phyloP scores from a whole-genome alignment of 2,329 filamentous ascomycete genomes.

The Ophiostoma perfectum region DNA sequence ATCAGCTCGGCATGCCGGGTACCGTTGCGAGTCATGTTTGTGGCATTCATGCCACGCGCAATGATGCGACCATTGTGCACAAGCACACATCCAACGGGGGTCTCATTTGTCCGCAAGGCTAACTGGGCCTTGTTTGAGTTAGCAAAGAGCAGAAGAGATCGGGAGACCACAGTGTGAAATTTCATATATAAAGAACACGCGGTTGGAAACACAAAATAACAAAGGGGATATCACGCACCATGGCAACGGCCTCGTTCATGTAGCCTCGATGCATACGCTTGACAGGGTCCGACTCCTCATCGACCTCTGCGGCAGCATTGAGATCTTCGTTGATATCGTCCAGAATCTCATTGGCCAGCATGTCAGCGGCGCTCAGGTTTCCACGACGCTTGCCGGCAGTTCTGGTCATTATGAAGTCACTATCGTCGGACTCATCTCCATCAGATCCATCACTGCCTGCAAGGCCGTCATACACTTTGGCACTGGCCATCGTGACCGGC shows the following conservation, averaged over 20 bases:
- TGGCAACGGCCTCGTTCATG: slow-evolving; percentile 79
- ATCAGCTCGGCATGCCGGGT: slow-evolving; percentile 95
- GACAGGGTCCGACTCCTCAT: slow-evolving; percentile 32
- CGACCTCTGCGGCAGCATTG: slow-evolving; percentile 23
- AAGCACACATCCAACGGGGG: slow-evolving; percentile 92
- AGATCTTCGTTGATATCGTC: slow-evolving; percentile 32
- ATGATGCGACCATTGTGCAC: slow-evolving; percentile 75
- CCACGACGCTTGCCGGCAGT: slow-evolving; percentile 27
- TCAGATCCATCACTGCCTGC: slow-evolving; percentile 22
- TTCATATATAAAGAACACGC: background rate
- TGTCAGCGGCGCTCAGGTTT: slow-evolving; percentile 26
- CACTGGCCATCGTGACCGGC: slow-evolving; percentile 19
- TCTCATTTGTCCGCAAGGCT: slow-evolving; percentile 81
- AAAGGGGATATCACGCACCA: slow-evolving; percentile 52
- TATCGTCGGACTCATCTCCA: slow-evolving; percentile 23
- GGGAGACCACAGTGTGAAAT: background rate
- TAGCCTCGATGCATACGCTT: slow-evolving; percentile 50
- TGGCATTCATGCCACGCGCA: slow-evolving; percentile 92
- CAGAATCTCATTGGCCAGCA: slow-evolving; percentile 28
- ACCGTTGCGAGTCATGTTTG: slow-evolving; percentile 83
- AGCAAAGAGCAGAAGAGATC: background rate
- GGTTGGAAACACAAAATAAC: background rate
- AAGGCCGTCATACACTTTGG: slow-evolving; percentile 17
- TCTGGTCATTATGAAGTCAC: slow-evolving; percentile 27
- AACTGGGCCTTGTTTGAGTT: slow-evolving; percentile 63